phyloP scores from a whole-genome alignment of 1,284 basidiomycete genomes.

The Ustilago lituana region DNA sequence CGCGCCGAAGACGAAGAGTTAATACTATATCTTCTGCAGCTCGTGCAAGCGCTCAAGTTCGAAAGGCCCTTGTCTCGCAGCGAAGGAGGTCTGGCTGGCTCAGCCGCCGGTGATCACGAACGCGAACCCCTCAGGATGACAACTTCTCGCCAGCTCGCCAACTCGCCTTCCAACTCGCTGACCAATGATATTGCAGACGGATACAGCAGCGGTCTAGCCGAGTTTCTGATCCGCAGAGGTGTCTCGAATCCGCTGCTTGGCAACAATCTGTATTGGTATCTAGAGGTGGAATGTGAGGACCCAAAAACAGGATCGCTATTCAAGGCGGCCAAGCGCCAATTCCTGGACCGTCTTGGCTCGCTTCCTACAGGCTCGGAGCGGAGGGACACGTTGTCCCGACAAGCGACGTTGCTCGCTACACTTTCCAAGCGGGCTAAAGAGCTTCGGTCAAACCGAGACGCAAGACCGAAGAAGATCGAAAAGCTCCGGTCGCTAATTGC shows the following conservation, averaged over 20 bases:
- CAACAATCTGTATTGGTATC: conserved; percentile 95
- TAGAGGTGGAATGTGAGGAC: conserved; percentile 91
- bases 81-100: conserved; percentile 11
- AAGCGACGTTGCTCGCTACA: conserved; percentile 78
- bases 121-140: conserved; percentile 11
- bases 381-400: conserved; percentile 68
- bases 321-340: conserved; percentile 84
- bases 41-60: conserved; percentile 92
- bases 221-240: conserved; percentile 84
- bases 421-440: conserved; percentile 86
- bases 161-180: conserved; percentile 24
- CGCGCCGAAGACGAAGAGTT: conserved; percentile 97
- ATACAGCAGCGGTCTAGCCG: conserved; percentile 41
- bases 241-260: conserved; percentile 84
- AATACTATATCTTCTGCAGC: conserved; percentile 88
- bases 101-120: conserved; percentile 22
- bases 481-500: conserved; percentile 83
- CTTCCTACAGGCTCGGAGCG: conserved; percentile 15
- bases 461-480: conserved; percentile 95
- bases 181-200: conserved; percentile 7
- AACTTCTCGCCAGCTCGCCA: conserved; percentile 9
- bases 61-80: conserved; percentile 43
- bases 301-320: conserved; percentile 84
- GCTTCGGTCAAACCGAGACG: conserved; percentile 87
- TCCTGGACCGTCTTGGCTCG: conserved; percentile 74